Evolutionary conservation across 2,329 filamentous ascomycete genomes (phyloP).

Genomic region (Penicillium sp.): DNA sequence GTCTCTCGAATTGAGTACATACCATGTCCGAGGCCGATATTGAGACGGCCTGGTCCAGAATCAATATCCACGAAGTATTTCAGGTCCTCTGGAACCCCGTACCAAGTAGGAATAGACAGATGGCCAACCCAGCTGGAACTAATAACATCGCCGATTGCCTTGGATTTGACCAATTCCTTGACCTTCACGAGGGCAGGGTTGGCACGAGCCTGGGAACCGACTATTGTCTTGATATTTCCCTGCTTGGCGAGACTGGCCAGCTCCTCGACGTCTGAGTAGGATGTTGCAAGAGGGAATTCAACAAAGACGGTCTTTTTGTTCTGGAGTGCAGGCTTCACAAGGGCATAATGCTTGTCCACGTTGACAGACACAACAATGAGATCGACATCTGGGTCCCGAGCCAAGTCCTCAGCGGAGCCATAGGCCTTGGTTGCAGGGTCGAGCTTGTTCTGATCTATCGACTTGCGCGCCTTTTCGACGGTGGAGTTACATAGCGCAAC

Average conservation of each 20-base stretch:
- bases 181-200: slow-evolving; percentile 8
- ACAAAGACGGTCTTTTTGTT: slow-evolving; percentile 12
- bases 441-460: slow-evolving; percentile 11
- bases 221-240: neutral
- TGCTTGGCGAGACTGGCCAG: slow-evolving; percentile 5
- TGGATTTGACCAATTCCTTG: slow-evolving; percentile 7
- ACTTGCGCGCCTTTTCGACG: slow-evolving; percentile 8
- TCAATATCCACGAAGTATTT: slow-evolving; percentile 6
- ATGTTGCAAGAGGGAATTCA: slow-evolving; percentile 6
- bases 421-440: slow-evolving; percentile 11
- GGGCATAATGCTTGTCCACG: slow-evolving; percentile 11
- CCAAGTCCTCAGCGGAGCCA: slow-evolving; percentile 8
- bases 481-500: slow-evolving; percentile 12
- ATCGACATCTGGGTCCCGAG: slow-evolving; percentile 9
- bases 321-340: slow-evolving; percentile 1
- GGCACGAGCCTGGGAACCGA: slow-evolving; percentile 10
- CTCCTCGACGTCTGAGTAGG: slow-evolving; percentile 6
- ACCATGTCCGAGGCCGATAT: slow-evolving; percentile 12
- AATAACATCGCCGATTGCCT: slow-evolving; percentile 8
- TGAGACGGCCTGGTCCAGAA: slow-evolving; percentile 5
- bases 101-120: neutral
- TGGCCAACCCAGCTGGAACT: slow-evolving; percentile 8
- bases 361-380: slow-evolving; percentile 11
- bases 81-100: slow-evolving; percentile 1
- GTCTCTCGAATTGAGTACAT: neutral